Base-by-base conservation (phyloP, 768 basidiomycete genomes). In the Xerocomus spinulosus region DNA sequence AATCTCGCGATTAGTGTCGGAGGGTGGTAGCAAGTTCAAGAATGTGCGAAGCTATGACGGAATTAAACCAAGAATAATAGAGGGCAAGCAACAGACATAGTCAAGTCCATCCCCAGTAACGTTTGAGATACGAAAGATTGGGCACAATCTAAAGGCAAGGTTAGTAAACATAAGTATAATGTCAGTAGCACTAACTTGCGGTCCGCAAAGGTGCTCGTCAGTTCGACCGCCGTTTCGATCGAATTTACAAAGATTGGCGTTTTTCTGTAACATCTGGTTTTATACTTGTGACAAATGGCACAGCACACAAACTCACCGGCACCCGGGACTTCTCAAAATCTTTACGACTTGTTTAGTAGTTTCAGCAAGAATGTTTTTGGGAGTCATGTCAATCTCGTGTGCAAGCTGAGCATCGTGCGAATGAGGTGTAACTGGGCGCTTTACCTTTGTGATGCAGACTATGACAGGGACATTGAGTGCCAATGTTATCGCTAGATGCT, bases 101-200 rank as follows among this genome's bases (percentile, higher is more conserved):
- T 90, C 83, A 10, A 95, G 79, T 4, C 93, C 92, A 56, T 89
- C 80, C n/a, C 94, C 95, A 2, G 92, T 94, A 13, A 96, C 91
- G 63, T 97, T 98, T 3, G 93, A 96, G 18, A 94, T 73, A 61
- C 86, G 85, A 69, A 95, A 94, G 50, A 95, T 83, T 0, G 93
- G 93, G 59, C 91, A 93, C 61, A 95, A 63, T 62, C 91, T 93
- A 41, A 35, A 32, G 35, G 38, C n/a, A 50, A 32, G 33, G 23
- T 58, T 35, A 52, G 42, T 28, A 28, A 44, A 26, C 34, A 38
- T 29, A 30, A 21, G 10, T 7, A 5, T 15, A 28, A 39, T 14
- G 33, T 46, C 35, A n/a, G 30, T 25, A 42, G 12, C 30, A 57
- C 72, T 49, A 37, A 87, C 90, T 76, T 76, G 61, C 90, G 87